A percentile compares a stretch with the other conserved stretches of the same genome.
Conservation (phyloP, 2,329 filamentous ascomycete genomes). For the Microdochium bolleyi region DNA sequence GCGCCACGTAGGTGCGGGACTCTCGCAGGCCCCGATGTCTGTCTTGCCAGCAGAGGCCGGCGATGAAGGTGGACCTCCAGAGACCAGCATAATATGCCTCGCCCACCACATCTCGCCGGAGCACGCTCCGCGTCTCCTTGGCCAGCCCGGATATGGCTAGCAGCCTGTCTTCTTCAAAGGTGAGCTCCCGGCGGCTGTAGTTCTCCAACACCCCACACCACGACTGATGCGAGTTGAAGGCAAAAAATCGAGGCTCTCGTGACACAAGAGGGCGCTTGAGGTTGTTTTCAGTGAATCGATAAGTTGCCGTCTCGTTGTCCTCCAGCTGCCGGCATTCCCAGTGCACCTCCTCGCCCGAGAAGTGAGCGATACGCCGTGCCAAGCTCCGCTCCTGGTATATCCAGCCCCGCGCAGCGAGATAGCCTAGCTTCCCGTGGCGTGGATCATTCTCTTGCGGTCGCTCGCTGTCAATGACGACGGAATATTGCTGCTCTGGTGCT, state of each 20-base stretch:
- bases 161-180: neutral
- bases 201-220: no score
- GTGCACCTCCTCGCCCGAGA: neutral
- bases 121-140: neutral
- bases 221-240: neutral
- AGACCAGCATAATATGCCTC: neutral
- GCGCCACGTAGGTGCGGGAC: constrained; percentile 9
- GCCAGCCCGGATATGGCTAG: neutral
- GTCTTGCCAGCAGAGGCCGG: neutral
- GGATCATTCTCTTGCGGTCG: neutral
- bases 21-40: constrained; percentile 10
- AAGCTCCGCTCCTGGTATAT: neutral
- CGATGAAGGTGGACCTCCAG: neutral
- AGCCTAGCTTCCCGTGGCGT: neutral
- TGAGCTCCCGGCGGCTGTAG: neutral
- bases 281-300: neutral
- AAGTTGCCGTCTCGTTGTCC: neutral
- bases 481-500: neutral
- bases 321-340: neutral
- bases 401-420: neutral
- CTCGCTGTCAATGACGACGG: neutral
- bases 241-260: neutral
- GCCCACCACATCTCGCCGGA: neutral
- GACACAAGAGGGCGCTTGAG: neutral
- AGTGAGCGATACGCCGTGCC: neutral